These are phyloP conservation scores for Grammothele lineata DNA, from an alignment of 768 basidiomycete genomes.

Conservation along the genomic window DNA sequence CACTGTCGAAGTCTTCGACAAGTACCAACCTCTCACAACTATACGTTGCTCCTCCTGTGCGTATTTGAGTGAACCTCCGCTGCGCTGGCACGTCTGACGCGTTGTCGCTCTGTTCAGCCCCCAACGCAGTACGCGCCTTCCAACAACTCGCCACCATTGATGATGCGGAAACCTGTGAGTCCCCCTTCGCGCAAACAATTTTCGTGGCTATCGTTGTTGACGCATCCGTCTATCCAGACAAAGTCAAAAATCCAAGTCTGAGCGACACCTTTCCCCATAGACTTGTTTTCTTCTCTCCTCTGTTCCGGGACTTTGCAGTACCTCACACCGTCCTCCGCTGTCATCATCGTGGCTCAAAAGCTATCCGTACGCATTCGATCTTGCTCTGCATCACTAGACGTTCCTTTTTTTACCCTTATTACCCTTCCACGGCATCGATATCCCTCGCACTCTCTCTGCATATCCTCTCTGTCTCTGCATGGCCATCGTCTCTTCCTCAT, in stretches of 20 bases:
- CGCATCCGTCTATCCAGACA: too few relatives aligned
- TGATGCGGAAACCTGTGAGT: slow-evolving; percentile 33
- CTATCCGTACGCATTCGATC: slow-evolving; percentile 18
- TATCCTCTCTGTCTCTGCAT: slow-evolving; percentile 9
- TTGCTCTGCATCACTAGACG: slow-evolving; percentile 23
- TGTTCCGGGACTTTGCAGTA: slow-evolving; percentile 23
- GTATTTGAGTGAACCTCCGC: slow-evolving; percentile 7
- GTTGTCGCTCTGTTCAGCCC: slow-evolving; percentile 7
- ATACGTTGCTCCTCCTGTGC: slow-evolving; percentile 17
- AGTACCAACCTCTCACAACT: slow-evolving; percentile 17
- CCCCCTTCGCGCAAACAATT: not conserved
- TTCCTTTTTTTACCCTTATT: slow-evolving; percentile 14
- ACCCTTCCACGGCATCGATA: slow-evolving; percentile 19
- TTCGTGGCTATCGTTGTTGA: not conserved
- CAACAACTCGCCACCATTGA: slow-evolving; percentile 27
- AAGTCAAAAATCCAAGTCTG: slow-evolving; percentile 25
- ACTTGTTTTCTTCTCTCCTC: slow-evolving; percentile 10
- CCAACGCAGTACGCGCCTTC: slow-evolving; percentile 16
- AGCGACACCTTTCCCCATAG: slow-evolving; percentile 18
- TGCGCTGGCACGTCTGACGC: slow-evolving; percentile 3
- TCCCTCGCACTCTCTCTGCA: slow-evolving; percentile 12
- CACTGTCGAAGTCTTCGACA: slow-evolving; percentile 48
- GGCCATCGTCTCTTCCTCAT: slow-evolving; percentile 8
- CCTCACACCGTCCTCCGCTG: slow-evolving; percentile 10
- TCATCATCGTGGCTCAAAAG: slow-evolving; percentile 17